Evolutionary conservation across 306 rosid species (phyloP).

Genomic region (Vicia sativa): DNA sequence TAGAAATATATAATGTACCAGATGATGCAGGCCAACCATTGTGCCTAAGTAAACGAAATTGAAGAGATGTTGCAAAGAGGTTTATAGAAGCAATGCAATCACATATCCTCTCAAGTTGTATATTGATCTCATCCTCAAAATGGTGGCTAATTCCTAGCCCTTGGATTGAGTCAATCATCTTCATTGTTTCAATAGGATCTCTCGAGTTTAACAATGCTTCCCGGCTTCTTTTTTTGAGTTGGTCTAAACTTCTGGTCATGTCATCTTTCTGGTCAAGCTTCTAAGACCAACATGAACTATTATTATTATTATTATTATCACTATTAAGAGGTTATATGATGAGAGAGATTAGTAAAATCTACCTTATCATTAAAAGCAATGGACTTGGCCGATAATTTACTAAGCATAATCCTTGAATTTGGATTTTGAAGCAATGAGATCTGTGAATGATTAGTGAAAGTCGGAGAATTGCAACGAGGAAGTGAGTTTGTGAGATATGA

Average conservation of each 20-base stretch:
- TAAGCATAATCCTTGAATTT: neutral
- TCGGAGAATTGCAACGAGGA: neutral
- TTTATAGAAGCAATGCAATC: slow-evolving; percentile 36
- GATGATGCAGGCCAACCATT: slow-evolving; percentile 26
- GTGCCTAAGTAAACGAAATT: slow-evolving; percentile 46
- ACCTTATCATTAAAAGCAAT: slow-evolving; percentile 31
- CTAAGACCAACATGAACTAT: neutral
- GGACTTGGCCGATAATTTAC: neutral
- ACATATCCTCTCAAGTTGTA: neutral
- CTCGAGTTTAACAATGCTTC: slow-evolving; percentile 3
- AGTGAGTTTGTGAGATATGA: slow-evolving; percentile 12
- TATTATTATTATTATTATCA: no score
- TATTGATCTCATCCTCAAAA: slow-evolving; percentile 35
- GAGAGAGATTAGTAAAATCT: neutral
- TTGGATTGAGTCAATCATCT: slow-evolving; percentile 48
- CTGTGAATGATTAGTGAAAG: slow-evolving; percentile 4
- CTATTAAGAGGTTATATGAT: no score
- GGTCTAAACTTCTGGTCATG: slow-evolving; percentile 17
- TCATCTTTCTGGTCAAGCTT: slow-evolving; percentile 15
- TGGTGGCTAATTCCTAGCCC: slow-evolving; percentile 45
- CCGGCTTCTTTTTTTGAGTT: slow-evolving; percentile 16
- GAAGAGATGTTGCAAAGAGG: slow-evolving; percentile 46
- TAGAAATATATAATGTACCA: slow-evolving; percentile 29
- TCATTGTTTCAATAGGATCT: slow-evolving; percentile 36
- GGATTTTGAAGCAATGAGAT: slow-evolving; percentile 10